These are phyloP conservation scores for Apostasia ramifera DNA, from an alignment of 106 monocot genomes.

Conservation along the genomic window DNA sequence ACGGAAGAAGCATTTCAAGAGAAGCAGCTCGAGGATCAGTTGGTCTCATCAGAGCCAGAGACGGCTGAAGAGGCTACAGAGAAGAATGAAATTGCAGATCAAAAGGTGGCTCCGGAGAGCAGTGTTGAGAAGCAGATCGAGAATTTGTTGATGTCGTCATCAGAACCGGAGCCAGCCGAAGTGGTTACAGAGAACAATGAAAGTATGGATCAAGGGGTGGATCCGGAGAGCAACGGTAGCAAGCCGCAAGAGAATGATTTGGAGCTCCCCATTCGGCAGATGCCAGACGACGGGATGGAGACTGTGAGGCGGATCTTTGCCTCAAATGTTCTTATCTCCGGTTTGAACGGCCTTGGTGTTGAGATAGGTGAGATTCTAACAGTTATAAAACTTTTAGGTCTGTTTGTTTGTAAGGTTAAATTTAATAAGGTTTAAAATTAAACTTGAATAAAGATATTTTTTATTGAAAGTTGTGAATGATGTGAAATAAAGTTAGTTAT, in stretches of 20 bases:
- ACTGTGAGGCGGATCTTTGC: conserved; percentile 81
- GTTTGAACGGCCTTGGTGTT: conserved; percentile 78
- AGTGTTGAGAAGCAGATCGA: conserved; percentile 34
- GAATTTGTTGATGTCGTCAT: conserved; percentile 3
- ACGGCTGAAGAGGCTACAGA: too few relatives aligned
- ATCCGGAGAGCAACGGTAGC: conserved; percentile 15
- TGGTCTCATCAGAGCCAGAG: too few relatives aligned
- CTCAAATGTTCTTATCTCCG: conserved; percentile 80
- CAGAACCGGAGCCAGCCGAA: neutral
- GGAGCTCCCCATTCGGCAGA: conserved; percentile 88
- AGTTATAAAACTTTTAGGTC: too few relatives aligned
- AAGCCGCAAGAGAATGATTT: conserved; percentile 60
- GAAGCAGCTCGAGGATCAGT: conserved; percentile 5
- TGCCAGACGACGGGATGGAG: conserved; percentile 91
- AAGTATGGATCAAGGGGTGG: conserved; percentile 10
- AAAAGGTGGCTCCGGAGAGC: neutral
- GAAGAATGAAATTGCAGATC: too few relatives aligned
- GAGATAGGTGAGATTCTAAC: conserved; percentile 54
- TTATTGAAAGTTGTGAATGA: too few relatives aligned
- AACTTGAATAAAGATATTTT: too few relatives aligned
- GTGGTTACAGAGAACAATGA: conserved; percentile 9
- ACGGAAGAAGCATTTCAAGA: conserved; percentile 4
- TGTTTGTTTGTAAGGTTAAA: too few relatives aligned
- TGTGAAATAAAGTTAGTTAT: too few relatives aligned
- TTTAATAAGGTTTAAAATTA: too few relatives aligned